These are phyloP conservation scores for Neurospora crassa DNA, from an alignment of 2,329 filamentous ascomycete species.

Conservation along the genomic window DNA sequence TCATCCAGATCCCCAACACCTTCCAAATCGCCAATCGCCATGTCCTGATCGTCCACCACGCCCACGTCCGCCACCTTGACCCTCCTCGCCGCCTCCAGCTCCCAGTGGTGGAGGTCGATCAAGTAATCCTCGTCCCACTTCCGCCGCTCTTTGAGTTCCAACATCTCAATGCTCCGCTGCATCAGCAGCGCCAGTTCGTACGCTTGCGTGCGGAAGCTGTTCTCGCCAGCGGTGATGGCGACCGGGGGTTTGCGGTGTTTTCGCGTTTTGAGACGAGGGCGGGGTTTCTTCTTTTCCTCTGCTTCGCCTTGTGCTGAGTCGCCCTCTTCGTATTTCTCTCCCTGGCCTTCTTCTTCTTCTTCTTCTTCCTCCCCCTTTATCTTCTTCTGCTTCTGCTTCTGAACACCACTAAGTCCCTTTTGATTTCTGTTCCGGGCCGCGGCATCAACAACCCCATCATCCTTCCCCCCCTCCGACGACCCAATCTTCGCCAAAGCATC, in stretches of 20 bases:
- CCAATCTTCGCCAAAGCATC: background rate
- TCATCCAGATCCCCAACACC: background rate
- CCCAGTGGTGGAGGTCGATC: conserved; percentile 17
- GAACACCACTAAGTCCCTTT: background rate
- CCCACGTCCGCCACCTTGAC: conserved; percentile 10
- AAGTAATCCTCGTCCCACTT: conserved; percentile 30
- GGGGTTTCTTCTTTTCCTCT: background rate
- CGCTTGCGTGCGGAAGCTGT: conserved; percentile 39
- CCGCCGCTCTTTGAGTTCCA: conserved; percentile 34
- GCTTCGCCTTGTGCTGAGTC: background rate
- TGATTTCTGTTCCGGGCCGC: background rate
- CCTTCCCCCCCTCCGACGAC: background rate
- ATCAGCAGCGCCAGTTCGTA: conserved; percentile 37
- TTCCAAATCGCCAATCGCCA: background rate
- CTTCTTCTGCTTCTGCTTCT: background rate
- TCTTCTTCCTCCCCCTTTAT: background rate
- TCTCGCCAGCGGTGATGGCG: conserved; percentile 18
- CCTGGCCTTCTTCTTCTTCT: background rate
- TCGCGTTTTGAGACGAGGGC: background rate
- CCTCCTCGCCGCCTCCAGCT: conserved; percentile 22
- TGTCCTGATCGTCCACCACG: background rate
- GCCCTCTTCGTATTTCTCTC: background rate
- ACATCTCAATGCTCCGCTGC: conserved; percentile 36
- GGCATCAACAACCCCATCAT: background rate
- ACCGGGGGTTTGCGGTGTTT: background rate